These are phyloP conservation scores for Thelonectria olida DNA, from an alignment of 2,329 filamentous ascomycete species.

Conservation along the genomic window DNA sequence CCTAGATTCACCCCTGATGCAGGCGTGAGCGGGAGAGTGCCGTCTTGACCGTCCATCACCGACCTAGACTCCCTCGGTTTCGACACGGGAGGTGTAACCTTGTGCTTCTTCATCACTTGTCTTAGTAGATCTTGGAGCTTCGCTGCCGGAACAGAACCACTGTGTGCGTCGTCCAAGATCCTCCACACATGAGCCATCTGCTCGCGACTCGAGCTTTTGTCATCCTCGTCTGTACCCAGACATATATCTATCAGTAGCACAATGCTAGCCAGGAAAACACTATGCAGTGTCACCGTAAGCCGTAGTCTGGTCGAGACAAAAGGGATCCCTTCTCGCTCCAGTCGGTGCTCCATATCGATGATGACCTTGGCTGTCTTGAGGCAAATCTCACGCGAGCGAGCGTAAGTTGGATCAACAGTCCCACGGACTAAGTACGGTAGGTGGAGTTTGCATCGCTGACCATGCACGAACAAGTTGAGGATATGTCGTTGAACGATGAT, in stretches of 20 bases:
- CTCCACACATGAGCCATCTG: slow-evolving; percentile 44
- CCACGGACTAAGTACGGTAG: slow-evolving; percentile 47
- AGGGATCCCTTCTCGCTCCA: slow-evolving; percentile 38
- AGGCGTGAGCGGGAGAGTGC: slow-evolving; percentile 41
- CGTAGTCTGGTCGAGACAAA: slow-evolving; percentile 42
- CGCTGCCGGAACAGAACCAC: slow-evolving; percentile 41
- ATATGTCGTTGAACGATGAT: slow-evolving; percentile 46
- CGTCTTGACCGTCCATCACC: background rate
- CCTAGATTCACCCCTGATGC: slow-evolving; percentile 32
- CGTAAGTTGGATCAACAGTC: slow-evolving; percentile 44
- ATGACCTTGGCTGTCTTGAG: slow-evolving; percentile 44
- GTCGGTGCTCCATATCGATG: slow-evolving; percentile 41
- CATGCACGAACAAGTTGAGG: slow-evolving; percentile 44
- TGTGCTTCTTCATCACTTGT: slow-evolving; percentile 46
- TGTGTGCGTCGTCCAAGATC: slow-evolving; percentile 44
- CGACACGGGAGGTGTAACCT: slow-evolving; percentile 28
- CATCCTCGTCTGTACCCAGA: slow-evolving; percentile 33
- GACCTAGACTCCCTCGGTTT: slow-evolving; percentile 8
- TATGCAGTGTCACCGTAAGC: slow-evolving; percentile 43
- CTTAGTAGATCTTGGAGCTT: slow-evolving; percentile 44
- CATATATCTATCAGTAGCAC: slow-evolving; percentile 47
- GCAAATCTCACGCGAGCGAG: slow-evolving; percentile 44
- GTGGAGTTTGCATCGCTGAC: slow-evolving; percentile 48
- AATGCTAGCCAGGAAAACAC: slow-evolving; percentile 47
- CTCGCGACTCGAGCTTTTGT: slow-evolving; percentile 35